Evolutionary conservation across 1,139 yeast species (phyloP).

Genomic region (Ogataea hybrid): DNA sequence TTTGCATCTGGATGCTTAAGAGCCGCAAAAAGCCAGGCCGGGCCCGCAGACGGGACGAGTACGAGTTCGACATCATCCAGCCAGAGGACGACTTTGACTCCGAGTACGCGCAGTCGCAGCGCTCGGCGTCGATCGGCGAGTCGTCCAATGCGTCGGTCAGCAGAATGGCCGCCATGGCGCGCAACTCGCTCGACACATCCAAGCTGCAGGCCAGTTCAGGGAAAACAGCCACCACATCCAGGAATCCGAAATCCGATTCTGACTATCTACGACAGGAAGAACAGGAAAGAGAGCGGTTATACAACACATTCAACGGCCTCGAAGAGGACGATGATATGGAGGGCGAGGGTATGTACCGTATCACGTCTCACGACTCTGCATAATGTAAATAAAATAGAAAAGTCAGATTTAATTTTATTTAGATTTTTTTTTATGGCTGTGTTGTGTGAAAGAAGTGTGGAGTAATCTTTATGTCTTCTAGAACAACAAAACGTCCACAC

Average conservation of each 20-base stretch:
- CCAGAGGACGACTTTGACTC: conserved; percentile 53
- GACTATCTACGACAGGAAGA: conserved; percentile 27
- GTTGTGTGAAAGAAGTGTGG: conserved; percentile 3
- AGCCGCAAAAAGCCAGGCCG: conserved; percentile 44
- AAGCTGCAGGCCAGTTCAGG: conserved; percentile 11
- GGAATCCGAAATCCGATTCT: conserved; percentile 5
- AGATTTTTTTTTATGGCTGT: conserved; percentile 3
- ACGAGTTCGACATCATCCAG: conserved; percentile 75
- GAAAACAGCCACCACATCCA: conserved; percentile 1
- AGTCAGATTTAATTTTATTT: not conserved
- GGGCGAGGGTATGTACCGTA: conserved; percentile 22
- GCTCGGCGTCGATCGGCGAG: conserved; percentile 13
- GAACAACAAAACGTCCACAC: conserved; percentile 5
- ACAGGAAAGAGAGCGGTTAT: conserved; percentile 42
- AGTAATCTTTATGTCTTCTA: conserved; percentile 5
- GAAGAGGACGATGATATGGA: conserved; percentile 16
- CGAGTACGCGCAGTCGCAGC: conserved; percentile 13
- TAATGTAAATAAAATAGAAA: conserved; percentile 2
- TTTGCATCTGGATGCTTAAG: conserved; percentile 48
- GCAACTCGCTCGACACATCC: conserved; percentile 26
- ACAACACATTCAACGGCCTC: conserved; percentile 39
- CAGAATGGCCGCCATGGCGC: conserved; percentile 12
- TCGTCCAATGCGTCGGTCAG: conserved; percentile 15
- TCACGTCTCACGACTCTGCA: conserved; percentile 18
- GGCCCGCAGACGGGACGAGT: conserved; percentile 70